Base-by-base conservation (phyloP, 2,329 filamentous ascomycete species). In the Cladorrhinum sp. region DNA sequence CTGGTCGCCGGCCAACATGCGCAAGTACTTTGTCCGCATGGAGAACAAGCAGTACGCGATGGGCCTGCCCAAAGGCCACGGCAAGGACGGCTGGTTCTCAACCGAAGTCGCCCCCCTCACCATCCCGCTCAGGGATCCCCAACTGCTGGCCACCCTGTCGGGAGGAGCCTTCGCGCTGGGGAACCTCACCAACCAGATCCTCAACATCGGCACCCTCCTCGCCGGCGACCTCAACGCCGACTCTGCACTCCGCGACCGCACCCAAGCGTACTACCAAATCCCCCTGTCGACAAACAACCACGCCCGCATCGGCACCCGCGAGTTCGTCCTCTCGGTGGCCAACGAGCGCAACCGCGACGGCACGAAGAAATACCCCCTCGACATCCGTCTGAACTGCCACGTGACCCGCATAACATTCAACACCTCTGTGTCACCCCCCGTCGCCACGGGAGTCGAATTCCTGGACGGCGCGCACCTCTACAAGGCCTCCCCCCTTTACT, bases 21-120 rank as follows among this genome's bases (percentile, higher is more conserved):
- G 83, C 62, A 72, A 78, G 59, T 83, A 85, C 72, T 85, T 82
- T 57, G 67, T 74, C 50, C 77, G 76, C 62, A 66, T 87, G 54
- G 84, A 88, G 71, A 75, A 78, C 58, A 81, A 81, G 74, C 67
- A 75, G 8, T 85, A 87, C 70, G 41, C 6, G 16, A 59, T 75
- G 67, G 58, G 75, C 62, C 59, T 74, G 59, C 41, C 62, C 69
- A 55, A 49, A 45, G 84, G 83, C 4, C 85, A 88, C 65, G 85
- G 85, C 12, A 82, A 78, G 63, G 67, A 78, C 27, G 85, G 85
- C 23, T 87, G 84, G 84, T 75, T 86, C 18, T 70, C 72, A 24
- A 84, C 81, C 1, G 77, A 78, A 60, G 72, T 78, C 4, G 79
- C 83, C 0, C 78, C 81, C 7, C 71, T 86, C 49, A 76, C 72